Base-by-base conservation (phyloP, 352 stramenopile species). In the Peronospora farinosa region DNA sequence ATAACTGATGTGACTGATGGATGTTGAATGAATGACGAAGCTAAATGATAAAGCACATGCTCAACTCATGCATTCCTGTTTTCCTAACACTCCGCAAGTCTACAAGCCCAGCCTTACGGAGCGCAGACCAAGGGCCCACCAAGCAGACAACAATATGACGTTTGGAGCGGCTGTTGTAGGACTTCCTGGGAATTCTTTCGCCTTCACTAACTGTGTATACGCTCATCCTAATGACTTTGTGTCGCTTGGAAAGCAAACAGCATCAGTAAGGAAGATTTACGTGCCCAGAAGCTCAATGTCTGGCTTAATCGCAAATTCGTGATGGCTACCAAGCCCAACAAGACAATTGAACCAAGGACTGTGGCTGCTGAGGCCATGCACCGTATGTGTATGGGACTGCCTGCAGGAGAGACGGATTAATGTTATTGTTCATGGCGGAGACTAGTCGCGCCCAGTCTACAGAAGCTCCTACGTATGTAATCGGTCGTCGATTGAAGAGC, bases 271-370 rank as follows among this genome's bases (percentile, higher is more conserved):
- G 82, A 92, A 30, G 69, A 89, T 27, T 54, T 92, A 30, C 69
- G 74, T 15, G 82, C 80, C 13, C 72, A 78, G 31, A 79, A 79
- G 0, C 73, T 91, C 38, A 88, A 90, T 44, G 67, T 90, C 21
- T 92, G 79, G 79, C 60, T 91, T 21, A 89, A 89, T 59, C 63
- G 63, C 66, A 89, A 89, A 66, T 92, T 81, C 41, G 82, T 91
- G 5, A 81, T 92, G 60, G 65, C 77, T n/a, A 67, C 75, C 27
- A 87, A 85, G 57, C 79, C 79, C 31, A 63, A 88, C 44, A 84
- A 83, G 51, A 64, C 89, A 25, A 71, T 88, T 23, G 47, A 72
- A 40, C 56, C 49, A 27, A 74, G 77, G 36, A 57, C 65, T n/a
- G 64, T 92, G 39, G 82, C 75, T 13, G 81, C 89, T 40, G 82